Conservation (phyloP, 1,139 yeast genomes). For the Pichia sp. region DNA sequence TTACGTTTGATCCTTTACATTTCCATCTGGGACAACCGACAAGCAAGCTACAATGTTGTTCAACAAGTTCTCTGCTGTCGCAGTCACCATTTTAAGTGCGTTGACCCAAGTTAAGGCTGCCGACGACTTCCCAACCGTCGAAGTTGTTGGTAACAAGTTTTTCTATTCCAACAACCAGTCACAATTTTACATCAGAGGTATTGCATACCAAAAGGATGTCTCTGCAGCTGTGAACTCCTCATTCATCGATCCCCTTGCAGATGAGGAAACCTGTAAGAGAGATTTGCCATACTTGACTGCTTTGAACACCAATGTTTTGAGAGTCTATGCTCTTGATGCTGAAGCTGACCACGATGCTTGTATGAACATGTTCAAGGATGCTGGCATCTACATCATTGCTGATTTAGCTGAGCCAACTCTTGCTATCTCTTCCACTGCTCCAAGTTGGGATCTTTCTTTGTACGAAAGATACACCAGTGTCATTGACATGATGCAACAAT, state of each 20-base stretch:
- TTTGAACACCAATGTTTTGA: slow-evolving; percentile 44
- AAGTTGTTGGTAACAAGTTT: slow-evolving; percentile 63
- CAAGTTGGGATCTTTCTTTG: slow-evolving; percentile 53
- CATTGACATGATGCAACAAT: slow-evolving; percentile 56
- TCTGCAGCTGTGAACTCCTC: slow-evolving; percentile 44
- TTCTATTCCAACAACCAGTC: slow-evolving; percentile 74
- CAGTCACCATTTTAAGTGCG: slow-evolving; percentile 5
- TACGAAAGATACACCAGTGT: slow-evolving; percentile 61
- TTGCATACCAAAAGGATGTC: slow-evolving; percentile 75
- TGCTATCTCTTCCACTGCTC: slow-evolving; percentile 43
- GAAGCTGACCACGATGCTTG: slow-evolving; percentile 46
- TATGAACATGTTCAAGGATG: slow-evolving; percentile 44
- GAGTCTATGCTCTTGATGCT: slow-evolving; percentile 52
- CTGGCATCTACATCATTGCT: slow-evolving; percentile 50
- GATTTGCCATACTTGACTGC: slow-evolving; percentile 47
- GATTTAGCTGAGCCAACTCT: slow-evolving; percentile 48
- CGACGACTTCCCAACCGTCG: slow-evolving; percentile 45
- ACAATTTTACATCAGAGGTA: slow-evolving; percentile 75
- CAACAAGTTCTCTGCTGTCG: slow-evolving; percentile 29
- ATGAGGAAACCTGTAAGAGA: slow-evolving; percentile 45
- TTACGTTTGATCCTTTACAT: too few species aligned
- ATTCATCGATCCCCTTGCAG: slow-evolving; percentile 54
- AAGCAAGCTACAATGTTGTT: slow-evolving; percentile 42
- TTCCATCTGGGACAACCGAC: too few species aligned
- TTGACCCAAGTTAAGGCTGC: slow-evolving; percentile 19